phyloP scores from a whole-genome alignment of 192 early-diverging fungal genomes.

The Cladochytrium replicatum region DNA sequence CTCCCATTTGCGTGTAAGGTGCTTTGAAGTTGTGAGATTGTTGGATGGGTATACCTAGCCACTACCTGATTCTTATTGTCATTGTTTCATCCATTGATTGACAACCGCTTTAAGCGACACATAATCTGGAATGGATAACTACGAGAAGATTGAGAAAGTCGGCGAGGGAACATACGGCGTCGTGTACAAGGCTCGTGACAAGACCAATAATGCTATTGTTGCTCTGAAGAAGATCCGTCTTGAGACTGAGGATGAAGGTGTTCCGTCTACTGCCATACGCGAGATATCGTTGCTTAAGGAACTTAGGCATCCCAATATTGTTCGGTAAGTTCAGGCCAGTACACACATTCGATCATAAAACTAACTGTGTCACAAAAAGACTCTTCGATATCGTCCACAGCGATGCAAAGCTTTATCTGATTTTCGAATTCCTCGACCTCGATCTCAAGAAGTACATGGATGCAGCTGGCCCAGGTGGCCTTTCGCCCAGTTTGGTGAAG shows the following conservation, averaged over 20 bases:
- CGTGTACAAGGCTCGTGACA: conserved; percentile 70
- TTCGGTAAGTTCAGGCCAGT: conserved; percentile 25
- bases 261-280: conserved; percentile 93
- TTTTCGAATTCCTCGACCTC: conserved; percentile 93
- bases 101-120: too few species aligned
- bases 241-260: conserved; percentile 55
- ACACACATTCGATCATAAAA: background rate
- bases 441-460: conserved; percentile 86
- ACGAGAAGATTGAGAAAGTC: conserved; percentile 80
- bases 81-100: too few species aligned
- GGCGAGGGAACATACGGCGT: conserved; percentile 96
- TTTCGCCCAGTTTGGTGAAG: conserved; percentile 51
- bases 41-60: too few species aligned
- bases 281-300: conserved; percentile 99
- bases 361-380: conserved; percentile 29
- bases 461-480: conserved; percentile 30
- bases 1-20: too few species aligned
- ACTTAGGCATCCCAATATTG: conserved; percentile 84
- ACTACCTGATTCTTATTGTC: too few species aligned
- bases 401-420: conserved; percentile 80
- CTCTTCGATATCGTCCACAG: conserved; percentile 81
- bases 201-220: conserved; percentile 71
- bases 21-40: too few species aligned
- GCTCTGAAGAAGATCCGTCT: conserved; percentile 93
- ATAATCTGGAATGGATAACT: conserved; percentile 22